These are phyloP conservation scores for Pseudofabraea citricarpa DNA, from an alignment of 2,329 filamentous ascomycete species.

Conservation along the genomic window DNA sequence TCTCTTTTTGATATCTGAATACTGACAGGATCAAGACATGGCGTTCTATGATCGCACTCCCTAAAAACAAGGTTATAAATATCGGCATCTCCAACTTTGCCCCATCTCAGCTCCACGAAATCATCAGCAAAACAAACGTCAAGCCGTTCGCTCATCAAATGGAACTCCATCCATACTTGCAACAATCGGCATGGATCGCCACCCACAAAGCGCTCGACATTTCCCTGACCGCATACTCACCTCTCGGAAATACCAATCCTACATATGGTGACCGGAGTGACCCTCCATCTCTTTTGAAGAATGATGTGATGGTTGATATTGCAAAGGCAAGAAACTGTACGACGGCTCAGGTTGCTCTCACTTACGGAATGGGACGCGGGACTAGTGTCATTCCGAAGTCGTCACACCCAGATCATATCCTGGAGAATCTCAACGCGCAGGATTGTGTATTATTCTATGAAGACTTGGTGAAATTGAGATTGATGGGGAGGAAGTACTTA, in stretches of 20 bases:
- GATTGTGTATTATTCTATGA: not conserved
- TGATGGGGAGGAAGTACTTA: not conserved
- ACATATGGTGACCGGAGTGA: slow-evolving; percentile 30
- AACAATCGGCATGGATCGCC: slow-evolving; percentile 17
- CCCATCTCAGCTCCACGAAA: slow-evolving; percentile 22
- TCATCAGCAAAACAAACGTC: not conserved
- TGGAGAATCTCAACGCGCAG: slow-evolving; percentile 1
- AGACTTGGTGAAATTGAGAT: not conserved
- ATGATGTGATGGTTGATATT: not conserved
- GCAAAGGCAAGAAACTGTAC: slow-evolving; percentile 6
- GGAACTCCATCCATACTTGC: slow-evolving; percentile 18
- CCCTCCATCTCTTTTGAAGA: slow-evolving; percentile 24
- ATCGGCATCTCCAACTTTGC: slow-evolving; percentile 59
- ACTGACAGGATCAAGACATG: not conserved
- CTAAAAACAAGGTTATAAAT: slow-evolving; percentile 40
- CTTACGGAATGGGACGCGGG: slow-evolving; percentile 30
- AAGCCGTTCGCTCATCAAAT: slow-evolving; percentile 14
- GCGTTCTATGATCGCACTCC: not conserved
- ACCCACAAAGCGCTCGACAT: slow-evolving; percentile 25
- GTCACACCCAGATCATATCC: slow-evolving; percentile 27
- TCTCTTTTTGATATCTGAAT: not conserved
- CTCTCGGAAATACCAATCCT: slow-evolving; percentile 40
- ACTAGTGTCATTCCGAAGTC: slow-evolving; percentile 31
- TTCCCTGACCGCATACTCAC: slow-evolving; percentile 30
- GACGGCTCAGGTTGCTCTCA: slow-evolving; percentile 29